Conservation (phyloP, 176 grass and related monocot genomes). For the Avena atlantica region DNA sequence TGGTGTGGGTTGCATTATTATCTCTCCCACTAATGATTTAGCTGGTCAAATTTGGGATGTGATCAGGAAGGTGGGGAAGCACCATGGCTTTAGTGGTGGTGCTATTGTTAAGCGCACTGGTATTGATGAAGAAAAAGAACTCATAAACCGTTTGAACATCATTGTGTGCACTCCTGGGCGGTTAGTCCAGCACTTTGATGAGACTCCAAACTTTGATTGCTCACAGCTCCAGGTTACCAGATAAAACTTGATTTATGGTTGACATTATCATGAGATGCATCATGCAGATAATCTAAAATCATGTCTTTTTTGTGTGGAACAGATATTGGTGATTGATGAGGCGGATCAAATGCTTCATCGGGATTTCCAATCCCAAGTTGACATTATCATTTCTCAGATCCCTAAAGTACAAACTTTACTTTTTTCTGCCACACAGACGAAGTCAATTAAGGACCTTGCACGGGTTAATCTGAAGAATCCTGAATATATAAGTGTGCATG, state of each 20-base stretch:
- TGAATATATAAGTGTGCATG: slow-evolving; percentile 91
- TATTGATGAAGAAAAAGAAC: slow-evolving; percentile 75
- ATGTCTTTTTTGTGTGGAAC: slow-evolving; percentile 41
- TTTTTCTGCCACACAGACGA: slow-evolving; percentile 95
- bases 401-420: slow-evolving; percentile 83
- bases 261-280: not conserved
- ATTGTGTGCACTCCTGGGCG: slow-evolving; percentile 90
- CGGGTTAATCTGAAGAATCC: slow-evolving; percentile 90
- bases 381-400: slow-evolving; percentile 77
- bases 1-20: slow-evolving; percentile 83
- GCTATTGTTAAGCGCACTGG: slow-evolving; percentile 78
- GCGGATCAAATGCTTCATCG: slow-evolving; percentile 92
- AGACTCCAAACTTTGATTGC: slow-evolving; percentile 89
- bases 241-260: slow-evolving; percentile 35
- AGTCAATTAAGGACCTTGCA: slow-evolving; percentile 89
- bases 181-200: slow-evolving; percentile 87
- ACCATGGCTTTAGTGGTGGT: slow-evolving; percentile 71
- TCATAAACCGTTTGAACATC: slow-evolving; percentile 76
- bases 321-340: slow-evolving; percentile 96
- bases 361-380: slow-evolving; percentile 70
- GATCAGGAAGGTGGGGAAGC: slow-evolving; percentile 55
- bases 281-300: slow-evolving; percentile 31
- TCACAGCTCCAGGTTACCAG: slow-evolving; percentile 81
- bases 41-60: slow-evolving; percentile 85
- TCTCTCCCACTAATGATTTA: slow-evolving; percentile 87